Evolutionary conservation across 2,329 filamentous ascomycete species (phyloP), one percentile per base, ranked within the genome.

Genomic region (Pseudocercospora musae): DNA sequence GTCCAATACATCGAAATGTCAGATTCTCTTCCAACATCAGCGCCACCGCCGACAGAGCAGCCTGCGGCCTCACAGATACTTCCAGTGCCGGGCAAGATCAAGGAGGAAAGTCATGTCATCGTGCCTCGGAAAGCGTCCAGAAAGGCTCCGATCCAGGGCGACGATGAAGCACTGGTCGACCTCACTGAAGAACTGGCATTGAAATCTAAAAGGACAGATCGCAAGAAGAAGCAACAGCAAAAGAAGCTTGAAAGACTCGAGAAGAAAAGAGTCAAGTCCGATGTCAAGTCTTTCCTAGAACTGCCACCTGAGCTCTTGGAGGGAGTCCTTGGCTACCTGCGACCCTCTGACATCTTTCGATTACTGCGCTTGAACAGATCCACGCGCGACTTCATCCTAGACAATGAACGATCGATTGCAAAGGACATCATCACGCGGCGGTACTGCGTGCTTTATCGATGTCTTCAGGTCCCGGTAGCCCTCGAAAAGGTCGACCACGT

Each of bases 241-340:
- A 79, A 78, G 66, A 69, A 66, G 25, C 56, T 66, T 40, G 60
- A 75, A 75, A 50, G 46, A 21, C 31, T 65, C 56, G 60, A 75
- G 67, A 78, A 75, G 62, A 70, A 68, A 4, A 69, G 68, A 2
- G 70, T 71, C 31, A 72, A 66, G 18, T 73, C 76, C 29, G 71
- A 71, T 57, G 68, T 71, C 10, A 69, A 70, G 31, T 76, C 67
- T 20, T 71, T 85, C 10, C 66, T 81, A 21, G 78, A 81, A 63
- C 76, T 87, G 0, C 84, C 85, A 0, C 79, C 80, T 15, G 85
- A 87, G 70, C 73, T 87, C 1, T 62, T 85, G 2, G 70, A 82
- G 27, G 75, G 80, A 40, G 78, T 85, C 15, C 63, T 86, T 1
- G 68, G 72, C n/a, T 69, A 78, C 18, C 74, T 85, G 8, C 74